Conservation (phyloP, 805 yeast genomes). For the Saturnispora kantuleensis region DNA sequence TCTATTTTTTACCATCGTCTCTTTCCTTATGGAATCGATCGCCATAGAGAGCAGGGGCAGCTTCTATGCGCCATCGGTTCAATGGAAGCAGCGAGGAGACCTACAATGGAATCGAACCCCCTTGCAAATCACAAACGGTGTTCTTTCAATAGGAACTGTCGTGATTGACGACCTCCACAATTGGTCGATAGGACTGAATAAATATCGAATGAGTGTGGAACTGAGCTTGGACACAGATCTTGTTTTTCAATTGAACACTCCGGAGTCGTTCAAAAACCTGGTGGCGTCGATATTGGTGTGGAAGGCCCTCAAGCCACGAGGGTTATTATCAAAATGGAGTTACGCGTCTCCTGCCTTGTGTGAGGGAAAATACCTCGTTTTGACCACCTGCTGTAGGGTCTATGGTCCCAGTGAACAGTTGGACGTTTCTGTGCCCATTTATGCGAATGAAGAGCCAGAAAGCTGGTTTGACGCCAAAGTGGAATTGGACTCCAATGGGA, state of each 20-base stretch:
- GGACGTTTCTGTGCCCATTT: conserved; percentile 28
- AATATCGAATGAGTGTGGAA: no score
- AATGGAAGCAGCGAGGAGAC: conserved; percentile 7
- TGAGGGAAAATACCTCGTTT: no score
- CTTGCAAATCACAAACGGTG: conserved; percentile 12
- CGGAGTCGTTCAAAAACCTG: conserved; percentile 31
- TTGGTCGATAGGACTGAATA: no score
- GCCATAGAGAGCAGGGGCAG: conserved; percentile 2
- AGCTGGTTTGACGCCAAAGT: conserved; percentile 73
- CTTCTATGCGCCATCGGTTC: conserved; percentile 3
- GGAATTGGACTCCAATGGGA: conserved; percentile 53
- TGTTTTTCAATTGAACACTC: conserved; percentile 26
- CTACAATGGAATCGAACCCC: conserved; percentile 18
- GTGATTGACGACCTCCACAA: no score
- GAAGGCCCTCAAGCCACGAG: conserved; percentile 40
- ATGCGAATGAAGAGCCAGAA: conserved; percentile 25
- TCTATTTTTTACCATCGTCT: neutral
- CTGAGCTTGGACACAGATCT: no score
- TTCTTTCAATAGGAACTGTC: no score
- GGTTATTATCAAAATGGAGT: conserved; percentile 40
- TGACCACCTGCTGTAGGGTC: conserved; percentile 18
- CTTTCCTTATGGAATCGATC: neutral
- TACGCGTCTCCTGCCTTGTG: conserved; percentile 14
- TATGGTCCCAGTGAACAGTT: conserved; percentile 47
- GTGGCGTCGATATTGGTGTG: conserved; percentile 36